These are phyloP conservation scores for Fraxinus sp. DNA, from an alignment of 305 asterid species.

Conservation along the genomic window DNA sequence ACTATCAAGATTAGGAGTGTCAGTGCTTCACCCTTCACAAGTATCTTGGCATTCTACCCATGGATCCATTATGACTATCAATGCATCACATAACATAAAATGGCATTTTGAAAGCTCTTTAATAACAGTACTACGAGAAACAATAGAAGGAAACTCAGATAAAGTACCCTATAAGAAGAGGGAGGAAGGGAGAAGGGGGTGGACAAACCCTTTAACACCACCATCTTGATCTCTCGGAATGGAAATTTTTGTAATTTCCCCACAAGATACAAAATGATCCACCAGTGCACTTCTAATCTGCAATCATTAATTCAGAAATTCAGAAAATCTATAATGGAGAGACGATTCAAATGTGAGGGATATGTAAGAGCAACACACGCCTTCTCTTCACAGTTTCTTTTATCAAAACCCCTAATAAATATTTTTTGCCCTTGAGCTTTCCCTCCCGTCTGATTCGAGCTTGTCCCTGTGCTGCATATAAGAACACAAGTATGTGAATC, in stretches of 20 bases:
- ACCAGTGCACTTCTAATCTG: constrained; percentile 67
- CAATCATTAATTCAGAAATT: not conserved
- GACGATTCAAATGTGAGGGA: not conserved
- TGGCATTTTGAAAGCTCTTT: not conserved
- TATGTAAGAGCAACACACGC: constrained; percentile 31
- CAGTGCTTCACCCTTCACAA: not conserved
- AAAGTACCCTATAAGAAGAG: not conserved
- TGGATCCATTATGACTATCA: not conserved
- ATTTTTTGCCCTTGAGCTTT: constrained; percentile 43
- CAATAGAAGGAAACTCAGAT: not conserved
- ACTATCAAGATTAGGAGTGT: not conserved
- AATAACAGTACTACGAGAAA: not conserved
- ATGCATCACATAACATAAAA: not conserved
- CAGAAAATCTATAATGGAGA: not conserved
- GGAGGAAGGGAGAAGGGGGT: not conserved
- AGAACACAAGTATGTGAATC: not conserved
- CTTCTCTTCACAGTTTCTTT: constrained; percentile 44
- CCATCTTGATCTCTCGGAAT: constrained; percentile 61
- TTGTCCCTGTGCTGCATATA: constrained; percentile 29
- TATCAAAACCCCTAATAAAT: constrained; percentile 68
- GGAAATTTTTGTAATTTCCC: constrained; percentile 62
- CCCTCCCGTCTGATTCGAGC: constrained; percentile 46
- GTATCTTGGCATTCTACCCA: not conserved
- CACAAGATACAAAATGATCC: constrained; percentile 72
- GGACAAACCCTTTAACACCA: constrained; percentile 58